These are phyloP conservation scores for Nitzschia sp. DNA, from an alignment of 108 stramenopile genomes.

Conservation along the genomic window DNA sequence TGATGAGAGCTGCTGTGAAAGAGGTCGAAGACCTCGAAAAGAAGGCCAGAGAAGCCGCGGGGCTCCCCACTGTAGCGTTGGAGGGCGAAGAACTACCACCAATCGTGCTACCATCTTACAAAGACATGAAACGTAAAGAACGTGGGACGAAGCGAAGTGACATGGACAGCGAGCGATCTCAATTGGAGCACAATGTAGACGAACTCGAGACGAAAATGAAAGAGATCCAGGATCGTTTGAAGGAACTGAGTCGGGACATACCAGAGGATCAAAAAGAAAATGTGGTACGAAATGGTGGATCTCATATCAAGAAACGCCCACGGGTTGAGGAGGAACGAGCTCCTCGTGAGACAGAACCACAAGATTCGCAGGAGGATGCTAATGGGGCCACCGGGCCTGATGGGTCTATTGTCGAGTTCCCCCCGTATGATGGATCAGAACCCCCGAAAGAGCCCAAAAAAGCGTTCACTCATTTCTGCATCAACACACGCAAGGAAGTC, in stretches of 20 bases:
- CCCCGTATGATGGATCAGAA: conserved; percentile 76
- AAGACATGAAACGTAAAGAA: conserved; percentile 48
- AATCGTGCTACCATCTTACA: conserved; percentile 63
- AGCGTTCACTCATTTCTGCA: conserved; percentile 85
- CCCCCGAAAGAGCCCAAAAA: conserved; percentile 72
- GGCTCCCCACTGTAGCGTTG: conserved; percentile 36
- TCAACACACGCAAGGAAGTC: conserved; percentile 58
- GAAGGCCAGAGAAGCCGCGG: conserved; percentile 60
- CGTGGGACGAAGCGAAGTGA: conserved; percentile 39
- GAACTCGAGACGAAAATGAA: conserved; percentile 72
- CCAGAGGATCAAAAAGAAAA: conserved; percentile 34
- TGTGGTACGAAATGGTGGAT: background rate
- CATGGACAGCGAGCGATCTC: conserved; percentile 45
- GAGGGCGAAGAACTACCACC: conserved; percentile 48
- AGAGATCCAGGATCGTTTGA: conserved; percentile 67
- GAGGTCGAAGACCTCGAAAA: conserved; percentile 82
- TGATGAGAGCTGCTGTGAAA: conserved; percentile 85
- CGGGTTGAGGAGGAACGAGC: background rate
- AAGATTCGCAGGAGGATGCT: conserved; percentile 24
- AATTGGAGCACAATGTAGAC: conserved; percentile 71
- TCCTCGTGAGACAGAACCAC: conserved; percentile 2
- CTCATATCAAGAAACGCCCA: conserved; percentile 13
- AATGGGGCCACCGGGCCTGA: conserved; percentile 70
- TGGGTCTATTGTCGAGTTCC: conserved; percentile 69
- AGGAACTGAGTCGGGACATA: conserved; percentile 35